Percentiles rank a stretch among this genome's conserved stretches.
Conservation (phyloP, 495 filamentous ascomycete species). For the Neurospora tetrasperma region DNA sequence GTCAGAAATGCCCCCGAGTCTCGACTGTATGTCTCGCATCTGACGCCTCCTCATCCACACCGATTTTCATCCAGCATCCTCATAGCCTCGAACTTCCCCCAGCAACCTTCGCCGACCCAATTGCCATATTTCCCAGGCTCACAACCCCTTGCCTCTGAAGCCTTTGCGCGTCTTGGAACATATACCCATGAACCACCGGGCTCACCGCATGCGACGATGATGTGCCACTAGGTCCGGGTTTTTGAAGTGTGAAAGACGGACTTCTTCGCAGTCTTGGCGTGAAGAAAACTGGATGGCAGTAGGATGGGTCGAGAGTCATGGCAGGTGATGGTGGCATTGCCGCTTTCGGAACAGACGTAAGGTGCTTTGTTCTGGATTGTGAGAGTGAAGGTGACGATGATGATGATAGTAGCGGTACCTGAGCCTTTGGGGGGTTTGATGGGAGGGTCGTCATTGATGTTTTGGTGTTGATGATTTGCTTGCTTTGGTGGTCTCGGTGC, state of each 20-base stretch:
- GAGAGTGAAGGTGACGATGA: not conserved
- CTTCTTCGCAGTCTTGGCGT: conserved; percentile 38
- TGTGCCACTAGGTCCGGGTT: conserved; percentile 7
- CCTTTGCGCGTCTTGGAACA: conserved; percentile 31
- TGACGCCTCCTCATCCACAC: not conserved
- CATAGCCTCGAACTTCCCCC: conserved; percentile 28
- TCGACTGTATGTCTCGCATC: not conserved
- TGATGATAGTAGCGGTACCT: not conserved
- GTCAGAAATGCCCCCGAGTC: not conserved
- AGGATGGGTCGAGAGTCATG: conserved; percentile 26
- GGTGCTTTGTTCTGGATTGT: not conserved
- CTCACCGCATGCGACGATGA: conserved; percentile 7
- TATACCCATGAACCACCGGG: conserved; percentile 46
- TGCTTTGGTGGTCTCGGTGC: not conserved
- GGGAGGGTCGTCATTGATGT: not conserved
- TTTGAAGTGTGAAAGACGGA: conserved; percentile 19
- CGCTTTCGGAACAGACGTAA: not conserved
- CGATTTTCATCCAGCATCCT: conserved; percentile 2
- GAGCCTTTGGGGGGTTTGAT: conserved; percentile 4
- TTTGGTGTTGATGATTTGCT: not conserved
- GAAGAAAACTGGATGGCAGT: conserved; percentile 50
- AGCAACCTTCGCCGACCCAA: not conserved
- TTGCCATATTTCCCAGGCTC: not conserved
- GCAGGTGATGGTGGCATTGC: not conserved
- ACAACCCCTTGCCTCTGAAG: conserved; percentile 6